Evolutionary conservation across 176 grass and related monocot species (phyloP).

Genomic region (Carex parvula): DNA sequence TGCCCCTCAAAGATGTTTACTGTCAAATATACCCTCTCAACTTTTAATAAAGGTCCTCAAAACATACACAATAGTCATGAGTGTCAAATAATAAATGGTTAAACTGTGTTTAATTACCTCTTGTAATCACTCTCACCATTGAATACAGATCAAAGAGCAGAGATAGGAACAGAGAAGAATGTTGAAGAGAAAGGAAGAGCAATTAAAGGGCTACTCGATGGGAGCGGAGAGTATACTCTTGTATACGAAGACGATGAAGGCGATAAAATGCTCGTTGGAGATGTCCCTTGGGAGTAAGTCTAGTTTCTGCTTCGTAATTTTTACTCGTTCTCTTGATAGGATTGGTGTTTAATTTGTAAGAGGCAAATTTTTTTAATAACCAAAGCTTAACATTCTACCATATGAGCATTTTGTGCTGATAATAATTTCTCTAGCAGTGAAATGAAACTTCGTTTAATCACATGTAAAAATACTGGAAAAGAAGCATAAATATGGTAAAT

Average conservation of each 20-base stretch:
- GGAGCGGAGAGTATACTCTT: constrained; percentile 67
- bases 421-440: neutral
- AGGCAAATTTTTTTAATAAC: neutral
- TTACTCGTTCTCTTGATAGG: neutral
- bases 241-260: constrained; percentile 94
- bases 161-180: constrained; percentile 29
- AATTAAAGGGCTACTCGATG: constrained; percentile 39
- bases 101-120: neutral
- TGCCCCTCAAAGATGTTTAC: neutral
- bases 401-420: neutral
- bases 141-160: constrained; percentile 14
- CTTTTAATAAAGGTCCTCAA: neutral
- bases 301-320: neutral
- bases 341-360: neutral
- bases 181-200: constrained; percentile 22
- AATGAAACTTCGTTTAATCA: neutral
- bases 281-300: constrained; percentile 91
- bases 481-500: neutral
- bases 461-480: neutral
- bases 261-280: constrained; percentile 72
- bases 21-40: neutral
- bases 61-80: neutral
- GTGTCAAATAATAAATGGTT: neutral
- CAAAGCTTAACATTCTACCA: neutral
- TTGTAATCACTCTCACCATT: neutral